phyloP scores from a whole-genome alignment of 2,329 filamentous ascomycete genomes.

The Geosmithia morbida region DNA sequence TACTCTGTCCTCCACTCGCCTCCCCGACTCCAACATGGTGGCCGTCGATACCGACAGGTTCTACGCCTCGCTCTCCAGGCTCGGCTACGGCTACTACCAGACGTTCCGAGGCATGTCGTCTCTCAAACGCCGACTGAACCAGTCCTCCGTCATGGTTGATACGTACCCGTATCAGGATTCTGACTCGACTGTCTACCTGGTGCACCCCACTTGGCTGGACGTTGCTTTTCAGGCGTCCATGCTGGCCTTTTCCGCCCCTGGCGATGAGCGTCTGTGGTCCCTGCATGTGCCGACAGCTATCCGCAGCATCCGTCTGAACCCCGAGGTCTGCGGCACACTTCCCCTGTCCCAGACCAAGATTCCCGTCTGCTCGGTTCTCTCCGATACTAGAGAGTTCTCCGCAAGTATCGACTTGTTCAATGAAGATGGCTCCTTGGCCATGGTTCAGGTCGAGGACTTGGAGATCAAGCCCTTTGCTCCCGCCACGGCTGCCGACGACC shows the following conservation, averaged over 20 bases:
- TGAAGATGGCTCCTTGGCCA: constrained; percentile 2
- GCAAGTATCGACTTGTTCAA: constrained; percentile 5
- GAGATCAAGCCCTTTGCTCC: constrained; percentile 6
- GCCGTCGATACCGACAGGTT: constrained; percentile 8
- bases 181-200: constrained; percentile 6
- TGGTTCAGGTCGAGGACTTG: constrained; percentile 8
- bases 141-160: neutral
- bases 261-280: constrained; percentile 13
- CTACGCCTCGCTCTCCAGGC: constrained; percentile 6
- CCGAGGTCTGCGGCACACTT: neutral
- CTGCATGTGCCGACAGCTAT: constrained; percentile 14
- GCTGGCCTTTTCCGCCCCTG: constrained; percentile 13
- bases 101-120: constrained; percentile 7
- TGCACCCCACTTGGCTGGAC: constrained; percentile 17
- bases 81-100: constrained; percentile 8
- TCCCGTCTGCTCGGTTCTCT: neutral
- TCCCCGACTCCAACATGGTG: constrained; percentile 5
- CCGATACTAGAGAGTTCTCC: constrained; percentile 1
- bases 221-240: constrained; percentile 15
- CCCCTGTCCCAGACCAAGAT: neutral
- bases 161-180: neutral
- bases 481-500: constrained; percentile 6
- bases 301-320: constrained; percentile 6
- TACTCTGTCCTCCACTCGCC: constrained; percentile 3
- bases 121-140: constrained; percentile 4